Base-by-base conservation (phyloP, 495 filamentous ascomycete species). In the Tuber indicum region DNA sequence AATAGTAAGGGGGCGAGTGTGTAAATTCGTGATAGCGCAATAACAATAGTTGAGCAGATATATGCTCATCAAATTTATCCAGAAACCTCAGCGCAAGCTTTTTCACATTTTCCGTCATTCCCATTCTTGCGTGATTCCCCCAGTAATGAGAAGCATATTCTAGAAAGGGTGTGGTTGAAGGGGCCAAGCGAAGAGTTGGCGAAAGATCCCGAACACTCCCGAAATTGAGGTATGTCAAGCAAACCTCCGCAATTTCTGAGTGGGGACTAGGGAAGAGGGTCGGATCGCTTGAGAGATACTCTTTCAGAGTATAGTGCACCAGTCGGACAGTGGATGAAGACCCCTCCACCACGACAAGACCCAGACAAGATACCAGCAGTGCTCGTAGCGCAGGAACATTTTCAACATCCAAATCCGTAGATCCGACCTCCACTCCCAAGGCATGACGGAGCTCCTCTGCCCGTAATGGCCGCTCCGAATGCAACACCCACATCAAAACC, bases 1-100 rank as follows among this genome's bases (percentile, higher is more conserved):
- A n/a, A 7, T 21, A 23, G 6, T 0, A 3, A 19, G 19, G 47
- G 0, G n/a, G n/a, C n/a, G n/a, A n/a, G n/a, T n/a, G n/a, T n/a
- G n/a, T n/a, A n/a, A n/a, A n/a, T n/a, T n/a, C n/a, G 1, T 8
- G 21, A 23, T 49, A 21, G 0, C 47, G 47, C 19, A 23, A 49
- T 23, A 23, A 6, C 19, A 49, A 0, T 8, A 49, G 17, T 23
- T 19, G 47, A 23, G 47, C 6, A 49, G 47, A 49, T 49, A 49
- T 49, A 49, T 49, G 47, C 19, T 49, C 6, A 49, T 49, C 47
- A 49, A 49, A 23, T 49, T 8, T 49, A 49, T 49, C 47, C 0
- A 49, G 47, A 49, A 49, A 19, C 19, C 3, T 49, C 19, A 49
- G 19, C 0, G 47, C 47, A 49, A 49, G 47, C 7, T 4, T 23